These are phyloP conservation scores for Cryptococcus sp. DNA, from an alignment of 1,284 basidiomycete species.

Conservation along the genomic window DNA sequence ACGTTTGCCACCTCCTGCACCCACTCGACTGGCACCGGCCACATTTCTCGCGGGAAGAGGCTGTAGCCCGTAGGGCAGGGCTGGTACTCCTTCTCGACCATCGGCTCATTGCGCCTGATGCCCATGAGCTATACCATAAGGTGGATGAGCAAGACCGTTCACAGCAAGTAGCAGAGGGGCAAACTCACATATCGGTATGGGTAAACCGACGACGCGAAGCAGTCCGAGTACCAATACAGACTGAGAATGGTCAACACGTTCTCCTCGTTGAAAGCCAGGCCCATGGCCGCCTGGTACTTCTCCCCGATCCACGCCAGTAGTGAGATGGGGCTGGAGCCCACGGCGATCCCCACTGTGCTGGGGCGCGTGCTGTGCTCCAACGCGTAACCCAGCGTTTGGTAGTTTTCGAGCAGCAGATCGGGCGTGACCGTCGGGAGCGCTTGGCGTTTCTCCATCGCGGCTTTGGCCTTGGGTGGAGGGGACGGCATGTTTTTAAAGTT, in stretches of 20 bases:
- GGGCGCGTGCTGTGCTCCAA: conserved; percentile 45
- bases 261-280: conserved; percentile 30
- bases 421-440: too few relatives aligned
- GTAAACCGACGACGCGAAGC: conserved; percentile 49
- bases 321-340: conserved; percentile 46
- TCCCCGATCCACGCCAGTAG: conserved; percentile 52
- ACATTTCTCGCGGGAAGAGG: conserved; percentile 47
- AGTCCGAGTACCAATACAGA: conserved; percentile 50
- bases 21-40: conserved; percentile 45
- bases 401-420: too few relatives aligned
- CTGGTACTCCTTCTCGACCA: conserved; percentile 30
- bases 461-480: too few relatives aligned
- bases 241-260: conserved; percentile 45
- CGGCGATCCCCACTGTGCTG: conserved; percentile 46
- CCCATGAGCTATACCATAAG: conserved; percentile 9
- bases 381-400: conserved; percentile 19
- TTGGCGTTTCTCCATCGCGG: too few relatives aligned
- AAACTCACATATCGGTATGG: conserved; percentile 47
- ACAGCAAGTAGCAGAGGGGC: not conserved
- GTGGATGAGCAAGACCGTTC: not conserved
- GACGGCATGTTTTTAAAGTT: conserved; percentile 14
- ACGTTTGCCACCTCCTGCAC: conserved; percentile 44
- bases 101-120: conserved; percentile 21
- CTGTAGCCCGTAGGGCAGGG: conserved; percentile 48
- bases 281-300: conserved; percentile 49